These are phyloP conservation scores for Phaeodactylum tricornutum DNA, from an alignment of 108 stramenopile species.

Conservation along the genomic window DNA sequence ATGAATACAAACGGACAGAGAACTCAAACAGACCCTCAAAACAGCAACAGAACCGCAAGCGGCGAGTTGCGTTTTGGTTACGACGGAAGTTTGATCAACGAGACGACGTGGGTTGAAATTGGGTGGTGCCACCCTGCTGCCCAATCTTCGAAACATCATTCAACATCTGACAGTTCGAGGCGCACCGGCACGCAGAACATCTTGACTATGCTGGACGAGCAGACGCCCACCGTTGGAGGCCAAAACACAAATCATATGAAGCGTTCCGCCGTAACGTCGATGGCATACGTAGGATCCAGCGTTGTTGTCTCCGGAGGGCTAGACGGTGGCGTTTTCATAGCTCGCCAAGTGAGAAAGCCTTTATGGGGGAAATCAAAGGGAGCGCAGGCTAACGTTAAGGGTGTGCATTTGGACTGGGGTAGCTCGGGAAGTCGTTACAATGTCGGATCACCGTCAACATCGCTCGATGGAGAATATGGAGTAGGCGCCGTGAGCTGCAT, in stretches of 20 bases:
- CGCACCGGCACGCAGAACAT: background rate
- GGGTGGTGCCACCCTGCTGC: slow-evolving; percentile 64
- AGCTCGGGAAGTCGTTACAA: slow-evolving; percentile 37
- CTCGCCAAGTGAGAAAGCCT: no score
- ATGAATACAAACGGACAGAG: no score
- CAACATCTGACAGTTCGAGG: background rate
- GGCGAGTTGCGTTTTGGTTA: background rate
- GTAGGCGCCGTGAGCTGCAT: slow-evolving; percentile 74
- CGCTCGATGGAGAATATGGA: slow-evolving; percentile 45
- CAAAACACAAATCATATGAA: slow-evolving; percentile 25
- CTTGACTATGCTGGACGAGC: slow-evolving; percentile 3
- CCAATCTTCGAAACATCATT: slow-evolving; percentile 4
- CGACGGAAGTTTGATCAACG: background rate
- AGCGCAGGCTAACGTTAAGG: slow-evolving; percentile 34
- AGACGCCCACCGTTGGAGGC: no score
- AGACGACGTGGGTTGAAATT: slow-evolving; percentile 36
- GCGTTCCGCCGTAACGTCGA: slow-evolving; percentile 58
- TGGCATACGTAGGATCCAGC: slow-evolving; percentile 65
- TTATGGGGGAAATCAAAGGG: no score
- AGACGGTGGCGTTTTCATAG: slow-evolving; percentile 81
- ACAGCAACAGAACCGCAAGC: background rate
- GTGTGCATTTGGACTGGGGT: slow-evolving; percentile 77
- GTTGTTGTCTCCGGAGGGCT: slow-evolving; percentile 72
- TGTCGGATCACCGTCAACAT: slow-evolving; percentile 16
- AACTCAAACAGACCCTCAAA: no score